phyloP scores from a whole-genome alignment of 768 basidiomycete species.

The Grammothele lineata region DNA sequence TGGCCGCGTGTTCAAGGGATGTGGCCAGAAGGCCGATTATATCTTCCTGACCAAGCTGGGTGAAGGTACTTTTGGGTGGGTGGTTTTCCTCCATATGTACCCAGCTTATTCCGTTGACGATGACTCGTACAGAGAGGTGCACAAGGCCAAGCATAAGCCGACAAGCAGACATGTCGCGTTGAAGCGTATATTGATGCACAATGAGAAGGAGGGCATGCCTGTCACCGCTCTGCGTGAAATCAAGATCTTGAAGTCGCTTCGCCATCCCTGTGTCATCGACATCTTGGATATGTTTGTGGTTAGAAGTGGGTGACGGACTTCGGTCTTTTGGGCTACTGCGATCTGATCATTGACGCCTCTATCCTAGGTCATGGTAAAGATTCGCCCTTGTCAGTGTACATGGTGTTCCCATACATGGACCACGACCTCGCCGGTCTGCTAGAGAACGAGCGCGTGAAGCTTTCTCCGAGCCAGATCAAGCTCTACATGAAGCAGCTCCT shows the following conservation, averaged over 20 bases:
- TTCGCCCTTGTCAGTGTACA: slow-evolving; percentile 78
- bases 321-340: no score
- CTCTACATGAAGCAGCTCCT: slow-evolving; percentile 93
- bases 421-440: slow-evolving; percentile 94
- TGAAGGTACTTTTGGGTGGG: slow-evolving; percentile 95
- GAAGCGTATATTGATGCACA: slow-evolving; percentile 95
- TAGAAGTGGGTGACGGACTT: slow-evolving; percentile 54
- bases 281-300: slow-evolving; percentile 92
- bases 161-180: slow-evolving; percentile 76
- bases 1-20: slow-evolving; percentile 62
- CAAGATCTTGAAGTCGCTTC: slow-evolving; percentile 88
- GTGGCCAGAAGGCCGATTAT: slow-evolving; percentile 73
- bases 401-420: slow-evolving; percentile 99
- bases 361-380: slow-evolving; percentile 62
- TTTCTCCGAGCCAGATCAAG: slow-evolving; percentile 85
- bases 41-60: slow-evolving; percentile 83
- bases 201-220: slow-evolving; percentile 95
- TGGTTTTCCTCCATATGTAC: slow-evolving; percentile 19
- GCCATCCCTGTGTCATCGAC: slow-evolving; percentile 82
- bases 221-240: slow-evolving; percentile 96
- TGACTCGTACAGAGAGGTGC: slow-evolving; percentile 64
- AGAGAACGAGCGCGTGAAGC: slow-evolving; percentile 85
- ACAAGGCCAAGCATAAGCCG: slow-evolving; percentile 77
- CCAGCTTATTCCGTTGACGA: slow-evolving; percentile 9
- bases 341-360: no score